phyloP scores from a whole-genome alignment of 768 basidiomycete genomes.

The Phaeolepiota aurea region DNA sequence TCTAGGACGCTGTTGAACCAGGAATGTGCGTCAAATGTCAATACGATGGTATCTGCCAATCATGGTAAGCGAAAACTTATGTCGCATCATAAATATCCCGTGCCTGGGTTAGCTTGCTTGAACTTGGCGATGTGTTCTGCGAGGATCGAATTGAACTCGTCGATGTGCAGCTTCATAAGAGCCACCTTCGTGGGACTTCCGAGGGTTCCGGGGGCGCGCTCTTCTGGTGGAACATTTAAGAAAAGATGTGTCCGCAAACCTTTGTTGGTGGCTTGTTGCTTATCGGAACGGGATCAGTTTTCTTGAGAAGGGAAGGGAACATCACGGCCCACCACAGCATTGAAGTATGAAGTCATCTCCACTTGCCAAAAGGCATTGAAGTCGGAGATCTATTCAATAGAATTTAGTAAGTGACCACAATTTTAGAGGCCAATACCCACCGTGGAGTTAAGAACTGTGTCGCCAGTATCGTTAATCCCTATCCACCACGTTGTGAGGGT shows the following conservation, averaged over 20 bases:
- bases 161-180: slow-evolving; percentile 27
- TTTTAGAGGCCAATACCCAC: slow-evolving; percentile 9
- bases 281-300: background rate
- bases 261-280: slow-evolving; percentile 26
- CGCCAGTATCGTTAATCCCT: slow-evolving; percentile 51
- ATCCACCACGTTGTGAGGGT: slow-evolving; percentile 52
- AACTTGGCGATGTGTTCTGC: slow-evolving; percentile 24
- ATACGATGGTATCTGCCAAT: slow-evolving; percentile 22
- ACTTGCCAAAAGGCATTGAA: slow-evolving; percentile 40
- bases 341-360: slow-evolving; percentile 42
- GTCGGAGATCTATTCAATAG: slow-evolving; percentile 26
- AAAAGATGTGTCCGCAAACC: slow-evolving; percentile 42
- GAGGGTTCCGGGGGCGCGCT: slow-evolving; percentile 33
- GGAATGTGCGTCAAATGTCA: slow-evolving; percentile 42
- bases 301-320: background rate
- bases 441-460: slow-evolving; percentile 32
- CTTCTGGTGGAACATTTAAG: slow-evolving; percentile 48
- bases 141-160: slow-evolving; percentile 33
- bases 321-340: slow-evolving; percentile 36
- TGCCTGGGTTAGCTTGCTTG: slow-evolving; percentile 24
- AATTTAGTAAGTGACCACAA: background rate
- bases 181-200: slow-evolving; percentile 25
- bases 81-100: background rate
- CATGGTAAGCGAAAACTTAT: background rate
- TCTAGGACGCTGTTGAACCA: slow-evolving; percentile 42